phyloP scores from a whole-genome alignment of 192 early-diverging fungal species.

The Spinellus fusiger region DNA sequence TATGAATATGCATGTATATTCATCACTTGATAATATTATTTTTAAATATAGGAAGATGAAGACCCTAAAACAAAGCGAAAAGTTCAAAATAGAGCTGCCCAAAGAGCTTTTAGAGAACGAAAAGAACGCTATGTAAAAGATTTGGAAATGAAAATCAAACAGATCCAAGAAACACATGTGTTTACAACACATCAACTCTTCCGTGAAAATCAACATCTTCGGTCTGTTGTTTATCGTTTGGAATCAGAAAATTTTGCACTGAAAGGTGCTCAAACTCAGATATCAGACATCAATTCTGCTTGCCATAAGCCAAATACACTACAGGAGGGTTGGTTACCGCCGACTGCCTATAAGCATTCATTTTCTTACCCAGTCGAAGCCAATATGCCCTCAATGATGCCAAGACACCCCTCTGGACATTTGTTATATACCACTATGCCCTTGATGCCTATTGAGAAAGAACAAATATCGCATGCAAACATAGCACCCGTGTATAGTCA shows the following conservation, averaged over 20 bases:
- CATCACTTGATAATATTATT: not conserved
- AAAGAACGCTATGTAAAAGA: slow-evolving; percentile 79
- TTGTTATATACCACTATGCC: no score
- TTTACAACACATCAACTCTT: slow-evolving; percentile 37
- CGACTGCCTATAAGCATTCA: no score
- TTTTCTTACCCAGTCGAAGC: no score
- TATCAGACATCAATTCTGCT: not conserved
- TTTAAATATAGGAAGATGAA: slow-evolving; percentile 12
- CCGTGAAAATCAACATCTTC: slow-evolving; percentile 47
- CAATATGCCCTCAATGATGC: no score
- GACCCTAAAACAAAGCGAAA: slow-evolving; percentile 33
- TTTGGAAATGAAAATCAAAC: slow-evolving; percentile 71
- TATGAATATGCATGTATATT: not conserved
- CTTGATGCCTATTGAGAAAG: no score
- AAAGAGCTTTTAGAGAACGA: slow-evolving; percentile 58
- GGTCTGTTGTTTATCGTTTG: slow-evolving; percentile 44
- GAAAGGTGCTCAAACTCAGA: slow-evolving; percentile 28
- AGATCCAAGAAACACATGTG: slow-evolving; percentile 50
- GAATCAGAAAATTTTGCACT: slow-evolving; percentile 50
- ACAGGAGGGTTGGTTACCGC: not conserved
- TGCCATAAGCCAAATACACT: not conserved
- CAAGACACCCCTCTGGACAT: no score
- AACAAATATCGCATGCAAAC: no score
- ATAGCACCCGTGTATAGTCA: no score
- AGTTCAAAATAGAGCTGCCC: slow-evolving; percentile 32